phyloP scores from a whole-genome alignment of 2,329 filamentous ascomycete species.

The Phialophora tarda region DNA sequence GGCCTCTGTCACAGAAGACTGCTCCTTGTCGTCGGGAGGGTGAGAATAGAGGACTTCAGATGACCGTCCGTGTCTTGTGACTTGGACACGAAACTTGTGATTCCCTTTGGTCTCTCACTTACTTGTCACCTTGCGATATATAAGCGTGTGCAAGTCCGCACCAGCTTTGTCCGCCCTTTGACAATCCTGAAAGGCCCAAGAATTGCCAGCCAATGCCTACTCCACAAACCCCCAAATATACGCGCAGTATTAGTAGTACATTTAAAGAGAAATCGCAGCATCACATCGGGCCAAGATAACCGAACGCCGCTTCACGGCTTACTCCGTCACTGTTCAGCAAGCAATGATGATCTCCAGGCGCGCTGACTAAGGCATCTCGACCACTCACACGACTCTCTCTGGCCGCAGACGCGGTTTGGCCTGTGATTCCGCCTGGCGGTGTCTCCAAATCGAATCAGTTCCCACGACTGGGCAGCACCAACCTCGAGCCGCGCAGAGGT shows the following conservation, averaged over 20 bases:
- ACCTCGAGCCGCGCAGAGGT: slow-evolving; percentile 16
- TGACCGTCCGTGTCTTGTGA: slow-evolving; percentile 21
- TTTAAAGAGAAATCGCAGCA: not conserved
- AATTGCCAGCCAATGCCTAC: not conserved
- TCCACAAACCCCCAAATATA: not conserved
- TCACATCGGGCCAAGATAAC: not conserved
- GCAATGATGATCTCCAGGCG: not conserved
- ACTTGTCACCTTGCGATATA: not conserved
- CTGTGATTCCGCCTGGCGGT: slow-evolving; percentile 8
- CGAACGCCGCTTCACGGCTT: not conserved
- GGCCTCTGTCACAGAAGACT: slow-evolving; percentile 6
- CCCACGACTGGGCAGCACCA: slow-evolving; percentile 5
- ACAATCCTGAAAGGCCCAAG: not conserved
- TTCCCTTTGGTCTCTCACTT: not conserved
- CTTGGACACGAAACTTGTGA: not conserved
- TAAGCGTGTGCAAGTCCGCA: not conserved
- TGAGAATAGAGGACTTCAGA: slow-evolving; percentile 3
- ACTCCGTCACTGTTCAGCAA: not conserved
- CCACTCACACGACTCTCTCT: slow-evolving; percentile 14
- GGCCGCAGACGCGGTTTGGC: slow-evolving; percentile 4
- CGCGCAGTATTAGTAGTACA: not conserved
- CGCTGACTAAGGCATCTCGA: slow-evolving; percentile 18
- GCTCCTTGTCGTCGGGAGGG: not conserved
- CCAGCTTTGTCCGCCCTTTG: not conserved
- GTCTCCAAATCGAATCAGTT: slow-evolving; percentile 4